These are phyloP conservation scores for Mycena albidolilacea DNA, from an alignment of 768 basidiomycete genomes.

Conservation along the genomic window DNA sequence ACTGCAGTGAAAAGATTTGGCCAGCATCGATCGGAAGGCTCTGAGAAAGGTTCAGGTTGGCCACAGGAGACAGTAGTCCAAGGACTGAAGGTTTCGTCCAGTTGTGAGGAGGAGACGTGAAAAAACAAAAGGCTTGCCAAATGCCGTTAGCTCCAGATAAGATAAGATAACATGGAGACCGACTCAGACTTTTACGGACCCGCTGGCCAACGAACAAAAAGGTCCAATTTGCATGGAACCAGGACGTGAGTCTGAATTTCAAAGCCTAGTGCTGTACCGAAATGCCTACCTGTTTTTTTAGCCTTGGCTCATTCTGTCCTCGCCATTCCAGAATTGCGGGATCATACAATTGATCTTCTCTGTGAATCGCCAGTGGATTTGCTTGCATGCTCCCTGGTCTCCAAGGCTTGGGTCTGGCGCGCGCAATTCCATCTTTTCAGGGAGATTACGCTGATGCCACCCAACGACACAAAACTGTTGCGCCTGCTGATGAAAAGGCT, in stretches of 20 bases:
- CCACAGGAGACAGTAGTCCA: too few relatives aligned
- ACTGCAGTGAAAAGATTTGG: not conserved
- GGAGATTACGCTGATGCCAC: not conserved
- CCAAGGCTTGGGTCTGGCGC: not conserved
- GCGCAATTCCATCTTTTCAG: slow-evolving; percentile 10
- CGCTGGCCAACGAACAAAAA: too few relatives aligned
- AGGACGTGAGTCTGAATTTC: too few relatives aligned
- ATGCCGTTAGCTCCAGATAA: too few relatives aligned
- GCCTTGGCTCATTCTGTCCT: not conserved
- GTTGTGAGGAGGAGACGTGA: too few relatives aligned
- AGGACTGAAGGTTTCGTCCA: too few relatives aligned
- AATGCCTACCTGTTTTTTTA: too few relatives aligned
- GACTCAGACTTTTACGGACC: too few relatives aligned
- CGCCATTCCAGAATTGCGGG: slow-evolving; percentile 11
- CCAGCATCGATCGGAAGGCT: not conserved
- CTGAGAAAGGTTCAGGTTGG: not conserved
- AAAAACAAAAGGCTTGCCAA: too few relatives aligned
- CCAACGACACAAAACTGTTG: not conserved
- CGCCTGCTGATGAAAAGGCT: not conserved
- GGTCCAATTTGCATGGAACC: too few relatives aligned
- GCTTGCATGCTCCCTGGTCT: slow-evolving; percentile 3
- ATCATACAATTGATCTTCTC: slow-evolving; percentile 11
- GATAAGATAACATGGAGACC: too few relatives aligned
- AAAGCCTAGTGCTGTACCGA: too few relatives aligned
- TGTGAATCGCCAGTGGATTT: slow-evolving; percentile 5